These are phyloP conservation scores for Adansonia gregorii DNA, from an alignment of 441 rosid genomes.

Conservation along the genomic window DNA sequence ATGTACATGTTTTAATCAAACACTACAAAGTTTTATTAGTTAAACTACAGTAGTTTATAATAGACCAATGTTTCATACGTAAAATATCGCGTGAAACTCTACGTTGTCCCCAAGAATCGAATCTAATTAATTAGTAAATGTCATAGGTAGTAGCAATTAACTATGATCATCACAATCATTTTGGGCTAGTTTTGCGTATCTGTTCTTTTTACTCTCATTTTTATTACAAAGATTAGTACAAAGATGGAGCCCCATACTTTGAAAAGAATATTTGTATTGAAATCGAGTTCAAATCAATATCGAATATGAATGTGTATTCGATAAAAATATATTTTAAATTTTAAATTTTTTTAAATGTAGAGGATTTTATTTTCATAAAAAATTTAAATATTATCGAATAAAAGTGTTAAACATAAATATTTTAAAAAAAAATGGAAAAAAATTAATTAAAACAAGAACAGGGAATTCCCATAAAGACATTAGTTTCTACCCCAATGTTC, in stretches of 20 bases:
- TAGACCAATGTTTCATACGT: neutral
- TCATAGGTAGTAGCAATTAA: neutral
- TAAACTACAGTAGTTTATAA: neutral
- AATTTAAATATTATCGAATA: too few relatives aligned
- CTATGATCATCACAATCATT: neutral
- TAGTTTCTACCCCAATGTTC: neutral
- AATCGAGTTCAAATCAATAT: too few relatives aligned
- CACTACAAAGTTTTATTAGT: neutral
- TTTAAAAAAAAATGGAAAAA: too few relatives aligned
- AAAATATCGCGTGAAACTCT: neutral
- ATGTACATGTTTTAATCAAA: neutral
- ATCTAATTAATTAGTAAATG: neutral
- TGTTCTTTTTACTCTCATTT: neutral
- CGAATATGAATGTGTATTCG: too few relatives aligned
- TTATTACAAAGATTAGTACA: neutral
- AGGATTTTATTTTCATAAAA: too few relatives aligned
- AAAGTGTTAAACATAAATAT: too few relatives aligned
- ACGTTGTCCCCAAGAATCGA: conserved; percentile 1
- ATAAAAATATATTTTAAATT: too few relatives aligned
- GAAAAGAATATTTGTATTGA: neutral
- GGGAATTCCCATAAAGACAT: too few relatives aligned
- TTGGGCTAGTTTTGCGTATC: neutral
- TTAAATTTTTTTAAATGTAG: too few relatives aligned
- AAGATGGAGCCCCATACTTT: neutral
- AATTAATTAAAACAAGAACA: too few relatives aligned